phyloP scores from a whole-genome alignment of 176 grass and related monocot species.

The Pontederia paniculata region DNA sequence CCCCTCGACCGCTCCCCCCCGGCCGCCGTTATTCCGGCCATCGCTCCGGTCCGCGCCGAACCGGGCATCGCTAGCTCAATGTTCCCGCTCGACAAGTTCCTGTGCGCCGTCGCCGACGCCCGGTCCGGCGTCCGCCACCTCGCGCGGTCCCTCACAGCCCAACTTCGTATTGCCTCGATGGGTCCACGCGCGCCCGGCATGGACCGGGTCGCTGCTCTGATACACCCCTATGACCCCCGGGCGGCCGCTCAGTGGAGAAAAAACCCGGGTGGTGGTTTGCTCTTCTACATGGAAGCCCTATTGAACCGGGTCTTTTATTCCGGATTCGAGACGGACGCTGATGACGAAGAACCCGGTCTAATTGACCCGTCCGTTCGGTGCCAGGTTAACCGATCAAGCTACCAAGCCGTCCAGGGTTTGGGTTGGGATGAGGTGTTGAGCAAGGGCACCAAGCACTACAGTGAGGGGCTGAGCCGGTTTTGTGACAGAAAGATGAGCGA shows the following conservation, averaged over 20 bases:
- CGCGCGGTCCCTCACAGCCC: slow-evolving; percentile 53
- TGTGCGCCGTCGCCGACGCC: slow-evolving; percentile 42
- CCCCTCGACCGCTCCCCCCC: not conserved
- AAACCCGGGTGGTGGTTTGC: slow-evolving; percentile 16
- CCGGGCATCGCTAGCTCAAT: not conserved
- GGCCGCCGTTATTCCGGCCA: slow-evolving; percentile 17
- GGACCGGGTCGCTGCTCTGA: not conserved
- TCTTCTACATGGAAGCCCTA: slow-evolving; percentile 55
- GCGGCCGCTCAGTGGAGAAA: not conserved
- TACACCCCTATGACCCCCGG: slow-evolving; percentile 4
- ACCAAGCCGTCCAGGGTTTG: slow-evolving; percentile 39
- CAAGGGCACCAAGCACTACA: slow-evolving; percentile 80
- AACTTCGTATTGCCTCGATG: slow-evolving; percentile 22
- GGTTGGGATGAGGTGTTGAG: slow-evolving; percentile 79
- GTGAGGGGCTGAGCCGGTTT: slow-evolving; percentile 72
- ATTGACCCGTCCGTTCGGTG: slow-evolving; percentile 53
- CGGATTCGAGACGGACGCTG: slow-evolving; percentile 53
- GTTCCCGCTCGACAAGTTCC: slow-evolving; percentile 39
- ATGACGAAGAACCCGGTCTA: slow-evolving; percentile 36
- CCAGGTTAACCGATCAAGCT: slow-evolving; percentile 45
- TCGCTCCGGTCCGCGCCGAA: not conserved
- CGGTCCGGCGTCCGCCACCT: slow-evolving; percentile 62
- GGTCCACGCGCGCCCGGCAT: not conserved
- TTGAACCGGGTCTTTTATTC: slow-evolving; percentile 64
- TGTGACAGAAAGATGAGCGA: slow-evolving; percentile 98